Conservation (phyloP, 257 asterid species). For the Solanum paucissectum region DNA sequence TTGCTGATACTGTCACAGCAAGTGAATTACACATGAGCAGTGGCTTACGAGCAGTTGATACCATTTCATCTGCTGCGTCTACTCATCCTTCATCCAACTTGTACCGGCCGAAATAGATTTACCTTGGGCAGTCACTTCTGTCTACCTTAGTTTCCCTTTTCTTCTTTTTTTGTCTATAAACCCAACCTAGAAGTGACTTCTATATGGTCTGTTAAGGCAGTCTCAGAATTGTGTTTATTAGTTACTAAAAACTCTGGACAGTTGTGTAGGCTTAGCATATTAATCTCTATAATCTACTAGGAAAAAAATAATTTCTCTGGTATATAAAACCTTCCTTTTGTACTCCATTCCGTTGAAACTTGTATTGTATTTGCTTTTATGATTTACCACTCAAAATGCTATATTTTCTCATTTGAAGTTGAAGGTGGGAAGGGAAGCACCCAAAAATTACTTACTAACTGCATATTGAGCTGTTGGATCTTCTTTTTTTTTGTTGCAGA, state of each 20-base stretch:
- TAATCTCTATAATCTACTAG: not conserved
- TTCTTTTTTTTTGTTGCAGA: too few relatives aligned
- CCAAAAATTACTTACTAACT: not conserved
- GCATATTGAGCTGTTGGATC: not conserved
- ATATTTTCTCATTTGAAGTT: not conserved
- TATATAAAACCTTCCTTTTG: not conserved
- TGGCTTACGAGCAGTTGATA: conserved; percentile 11
- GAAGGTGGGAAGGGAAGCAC: not conserved
- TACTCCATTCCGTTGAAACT: not conserved
- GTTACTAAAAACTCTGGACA: not conserved
- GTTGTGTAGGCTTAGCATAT: not conserved
- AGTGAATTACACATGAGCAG: not conserved
- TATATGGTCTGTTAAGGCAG: not conserved
- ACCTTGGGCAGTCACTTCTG: not conserved
- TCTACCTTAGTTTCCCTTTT: not conserved
- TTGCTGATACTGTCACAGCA: conserved; percentile 44
- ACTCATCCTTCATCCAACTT: conserved; percentile 35
- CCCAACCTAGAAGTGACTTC: not conserved
- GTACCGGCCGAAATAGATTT: conserved; percentile 10
- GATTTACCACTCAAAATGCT: not conserved
- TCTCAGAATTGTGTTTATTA: not conserved
- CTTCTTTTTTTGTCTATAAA: not conserved
- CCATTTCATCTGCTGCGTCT: conserved; percentile 7
- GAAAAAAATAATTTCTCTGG: not conserved
- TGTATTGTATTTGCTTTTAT: not conserved